Base-by-base conservation (phyloP, 345 rosid species). In the Acer campestre region DNA sequence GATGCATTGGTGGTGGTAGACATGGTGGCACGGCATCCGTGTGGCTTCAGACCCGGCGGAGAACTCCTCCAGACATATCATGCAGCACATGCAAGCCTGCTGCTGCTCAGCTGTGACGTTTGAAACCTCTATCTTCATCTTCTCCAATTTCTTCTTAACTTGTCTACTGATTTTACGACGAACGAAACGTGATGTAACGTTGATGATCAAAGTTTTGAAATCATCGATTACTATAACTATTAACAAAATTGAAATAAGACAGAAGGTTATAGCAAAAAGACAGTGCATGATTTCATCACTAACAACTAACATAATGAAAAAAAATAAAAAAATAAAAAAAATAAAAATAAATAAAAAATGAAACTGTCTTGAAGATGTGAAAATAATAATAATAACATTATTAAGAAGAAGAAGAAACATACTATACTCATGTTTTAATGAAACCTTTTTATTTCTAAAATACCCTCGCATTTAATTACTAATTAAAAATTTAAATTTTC, bases 1-100 rank as follows among this genome's bases (percentile, higher is more conserved):
- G n/a, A 62, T 77, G 80, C 80, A 77, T 12, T 20, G 22, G 2
- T 17, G 51, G 67, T 77, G 80, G 17, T 49, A 77, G 23, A 70
- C 35, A 48, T 77, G 75, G 16, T 9, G 49, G 58, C 75, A 69
- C 2, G 51, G 56, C 10, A 35, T 61, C 17, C 38, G 12, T 4
- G 59, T 10, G 22, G 74, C 74, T 27, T 69, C 74, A 1, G 69
- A 44, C 3, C 61, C 38, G 11, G 22, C 49, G 1, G 56, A 29
- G 29, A 77, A 61, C 2, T 70, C 80, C 14, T 77, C 69, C n/a
- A 70, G 35, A n/a, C 80, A 77, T 5, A 77, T 58, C 14, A 17
- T 53, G 64, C 53, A 71, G 46, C 46, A 42, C 48, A 20, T 16
- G 38, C 20, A 69, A 11, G 3, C 5, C 20, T 16, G 58, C 11